phyloP scores from a whole-genome alignment of 495 filamentous ascomycete genomes.

The Aspergillus mulundensis region DNA sequence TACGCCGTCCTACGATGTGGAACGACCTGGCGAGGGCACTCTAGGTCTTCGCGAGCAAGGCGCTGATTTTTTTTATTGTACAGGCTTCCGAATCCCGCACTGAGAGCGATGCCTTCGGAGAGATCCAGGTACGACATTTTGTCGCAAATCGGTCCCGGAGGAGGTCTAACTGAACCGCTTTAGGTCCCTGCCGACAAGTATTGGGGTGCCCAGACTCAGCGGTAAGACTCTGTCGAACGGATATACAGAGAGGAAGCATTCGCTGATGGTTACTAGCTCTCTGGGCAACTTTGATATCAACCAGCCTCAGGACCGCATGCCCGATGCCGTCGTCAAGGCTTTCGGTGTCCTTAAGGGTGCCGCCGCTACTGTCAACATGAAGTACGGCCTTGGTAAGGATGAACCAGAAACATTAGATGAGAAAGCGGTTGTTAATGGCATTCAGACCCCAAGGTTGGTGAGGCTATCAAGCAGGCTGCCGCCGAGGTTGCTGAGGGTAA shows the following conservation, averaged over 20 bases:
- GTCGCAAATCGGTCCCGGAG: not conserved
- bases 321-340: conserved; percentile 81
- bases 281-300: conserved; percentile 98
- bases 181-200: conserved; percentile 91
- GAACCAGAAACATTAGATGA: not conserved
- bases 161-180: conserved; percentile 18
- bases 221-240: conserved; percentile 42
- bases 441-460: conserved; percentile 79
- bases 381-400: conserved; percentile 81
- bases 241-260: not conserved
- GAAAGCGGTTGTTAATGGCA: conserved; percentile 9
- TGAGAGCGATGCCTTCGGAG: conserved; percentile 96
- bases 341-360: conserved; percentile 98
- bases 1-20: conserved; percentile 11
- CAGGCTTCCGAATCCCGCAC: conserved; percentile 54
- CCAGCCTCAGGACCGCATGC: conserved; percentile 98
- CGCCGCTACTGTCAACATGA: conserved; percentile 93
- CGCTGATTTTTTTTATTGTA: conserved; percentile 12
- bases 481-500: conserved; percentile 90
- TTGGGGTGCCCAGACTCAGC: conserved; percentile 98
- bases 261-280: conserved; percentile 45
- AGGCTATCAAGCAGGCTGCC: conserved; percentile 92
- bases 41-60: not conserved
- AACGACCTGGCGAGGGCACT: not conserved
- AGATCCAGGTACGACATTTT: conserved; percentile 58